Evolutionary conservation across 306 rosid genomes (phyloP).

Genomic region (Vigna radiata): DNA sequence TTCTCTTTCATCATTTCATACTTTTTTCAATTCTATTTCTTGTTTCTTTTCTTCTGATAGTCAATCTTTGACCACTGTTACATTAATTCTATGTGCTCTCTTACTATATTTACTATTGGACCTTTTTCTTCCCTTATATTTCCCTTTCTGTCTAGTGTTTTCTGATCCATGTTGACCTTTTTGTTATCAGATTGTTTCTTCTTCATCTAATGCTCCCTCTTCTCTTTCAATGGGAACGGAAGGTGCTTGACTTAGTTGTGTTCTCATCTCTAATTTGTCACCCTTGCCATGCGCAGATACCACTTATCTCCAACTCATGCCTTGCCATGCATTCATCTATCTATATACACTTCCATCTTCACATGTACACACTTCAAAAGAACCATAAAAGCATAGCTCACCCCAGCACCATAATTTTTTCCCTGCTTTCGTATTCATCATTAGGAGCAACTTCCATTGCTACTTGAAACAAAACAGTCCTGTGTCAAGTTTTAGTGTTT

Average conservation of each 20-base stretch:
- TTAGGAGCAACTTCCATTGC: not conserved
- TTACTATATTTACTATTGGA: conserved; percentile 4
- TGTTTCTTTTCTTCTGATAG: not conserved
- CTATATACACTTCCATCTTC: not conserved
- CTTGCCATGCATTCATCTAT: conserved; percentile 43
- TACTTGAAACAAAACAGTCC: conserved; percentile 11
- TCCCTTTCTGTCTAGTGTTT: conserved; percentile 33
- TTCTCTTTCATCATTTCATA: not conserved
- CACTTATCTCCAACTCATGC: conserved; percentile 40
- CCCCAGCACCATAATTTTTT: conserved; percentile 17
- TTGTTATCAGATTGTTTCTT: conserved; percentile 23
- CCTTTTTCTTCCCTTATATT: conserved; percentile 21
- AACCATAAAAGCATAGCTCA: conserved; percentile 39
- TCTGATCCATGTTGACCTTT: conserved; percentile 46
- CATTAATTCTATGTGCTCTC: not conserved
- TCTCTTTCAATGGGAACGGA: conserved; percentile 28
- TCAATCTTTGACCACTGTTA: conserved; percentile 39
- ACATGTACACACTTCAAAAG: conserved; percentile 39
- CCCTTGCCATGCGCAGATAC: conserved; percentile 44
- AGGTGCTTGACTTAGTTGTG: not conserved
- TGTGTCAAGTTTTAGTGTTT: conserved; percentile 31
- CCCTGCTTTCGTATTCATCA: conserved; percentile 3
- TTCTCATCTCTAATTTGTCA: conserved; percentile 33
- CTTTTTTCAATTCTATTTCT: not conserved
- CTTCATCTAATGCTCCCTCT: conserved; percentile 33